These are phyloP conservation scores for Piper longum DNA, from an alignment of 164 flowering plant genomes.

Conservation along the genomic window DNA sequence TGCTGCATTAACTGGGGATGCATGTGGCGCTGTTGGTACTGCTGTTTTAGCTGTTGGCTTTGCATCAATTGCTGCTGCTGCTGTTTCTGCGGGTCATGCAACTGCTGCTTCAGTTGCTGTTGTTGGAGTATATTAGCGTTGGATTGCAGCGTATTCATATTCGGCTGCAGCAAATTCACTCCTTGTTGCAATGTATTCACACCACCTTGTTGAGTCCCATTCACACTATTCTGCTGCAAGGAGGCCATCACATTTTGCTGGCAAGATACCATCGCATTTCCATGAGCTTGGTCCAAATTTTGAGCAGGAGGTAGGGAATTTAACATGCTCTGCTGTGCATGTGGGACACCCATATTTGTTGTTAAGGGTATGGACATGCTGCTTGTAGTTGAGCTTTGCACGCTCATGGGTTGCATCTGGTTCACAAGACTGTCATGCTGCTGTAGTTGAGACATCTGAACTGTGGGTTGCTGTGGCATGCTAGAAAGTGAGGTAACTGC, in stretches of 20 bases:
- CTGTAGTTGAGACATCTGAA: conserved; percentile 45
- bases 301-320: conserved; percentile 40
- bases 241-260: conserved; percentile 38
- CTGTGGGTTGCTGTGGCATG: conserved; percentile 39
- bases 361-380: conserved; percentile 34
- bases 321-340: conserved; percentile 40
- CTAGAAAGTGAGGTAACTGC: conserved; percentile 23
- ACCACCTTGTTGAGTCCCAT: conserved; percentile 38
- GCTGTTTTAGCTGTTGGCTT: conserved; percentile 38
- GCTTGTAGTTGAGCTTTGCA: conserved; percentile 30
- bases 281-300: conserved; percentile 61
- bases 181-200: conserved; percentile 40
- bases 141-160: conserved; percentile 33
- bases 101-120: conserved; percentile 41
- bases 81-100: background rate
- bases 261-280: conserved; percentile 32
- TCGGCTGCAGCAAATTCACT: conserved; percentile 35
- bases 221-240: conserved; percentile 9
- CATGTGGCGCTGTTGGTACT: conserved; percentile 38
- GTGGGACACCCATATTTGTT: conserved; percentile 20
- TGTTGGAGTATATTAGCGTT: conserved; percentile 43
- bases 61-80: conserved; percentile 35
- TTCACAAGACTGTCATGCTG: conserved; percentile 64
- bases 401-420: conserved; percentile 46
- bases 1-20: conserved; percentile 40